Conservation (phyloP, 192 early-diverging fungal species). For the Gaertneriomyces semiglobifer region DNA sequence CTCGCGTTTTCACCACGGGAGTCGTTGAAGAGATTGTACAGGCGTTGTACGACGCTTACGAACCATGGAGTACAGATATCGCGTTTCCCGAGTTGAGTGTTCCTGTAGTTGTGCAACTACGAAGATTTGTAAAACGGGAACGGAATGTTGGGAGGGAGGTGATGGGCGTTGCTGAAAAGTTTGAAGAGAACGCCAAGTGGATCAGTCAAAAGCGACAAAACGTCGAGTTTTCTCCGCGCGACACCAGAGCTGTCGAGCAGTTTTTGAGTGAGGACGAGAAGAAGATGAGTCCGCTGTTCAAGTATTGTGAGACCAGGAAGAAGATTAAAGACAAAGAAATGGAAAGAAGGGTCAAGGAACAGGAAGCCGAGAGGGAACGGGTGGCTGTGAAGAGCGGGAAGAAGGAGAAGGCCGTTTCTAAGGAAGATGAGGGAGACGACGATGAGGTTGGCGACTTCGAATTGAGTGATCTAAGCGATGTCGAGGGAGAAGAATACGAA, state of each 20-base stretch:
- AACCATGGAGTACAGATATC: slow-evolving; percentile 69
- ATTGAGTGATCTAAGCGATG: slow-evolving; percentile 19
- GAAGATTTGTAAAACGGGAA: slow-evolving; percentile 77
- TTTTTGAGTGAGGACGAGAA: slow-evolving; percentile 36
- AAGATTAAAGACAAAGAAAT: slow-evolving; percentile 35
- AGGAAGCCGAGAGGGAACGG: slow-evolving; percentile 25
- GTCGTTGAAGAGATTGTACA: slow-evolving; percentile 74
- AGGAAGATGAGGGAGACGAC: slow-evolving; percentile 28
- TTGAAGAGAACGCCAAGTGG: slow-evolving; percentile 75
- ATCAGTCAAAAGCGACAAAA: slow-evolving; percentile 68
- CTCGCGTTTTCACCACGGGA: slow-evolving; percentile 76
- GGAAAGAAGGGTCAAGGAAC: slow-evolving; percentile 30
- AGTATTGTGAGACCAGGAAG: slow-evolving; percentile 37
- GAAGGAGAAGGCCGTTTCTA: slow-evolving; percentile 23
- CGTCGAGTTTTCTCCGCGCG: slow-evolving; percentile 55
- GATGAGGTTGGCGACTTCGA: slow-evolving; percentile 42
- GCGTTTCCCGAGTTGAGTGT: slow-evolving; percentile 93
- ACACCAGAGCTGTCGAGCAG: slow-evolving; percentile 22
- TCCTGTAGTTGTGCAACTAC: slow-evolving; percentile 79
- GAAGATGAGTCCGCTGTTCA: slow-evolving; percentile 34
- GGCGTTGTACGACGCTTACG: slow-evolving; percentile 73
- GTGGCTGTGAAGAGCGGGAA: slow-evolving; percentile 24
- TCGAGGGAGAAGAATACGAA: slow-evolving; percentile 15
- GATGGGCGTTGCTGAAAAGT: slow-evolving; percentile 37
- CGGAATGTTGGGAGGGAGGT: slow-evolving; percentile 80